Percentiles rank a stretch among this genome's conserved stretches.
These are phyloP conservation scores for Aspergillus neoniger DNA, from an alignment of 2,329 filamentous ascomycete species.

Conservation along the genomic window DNA sequence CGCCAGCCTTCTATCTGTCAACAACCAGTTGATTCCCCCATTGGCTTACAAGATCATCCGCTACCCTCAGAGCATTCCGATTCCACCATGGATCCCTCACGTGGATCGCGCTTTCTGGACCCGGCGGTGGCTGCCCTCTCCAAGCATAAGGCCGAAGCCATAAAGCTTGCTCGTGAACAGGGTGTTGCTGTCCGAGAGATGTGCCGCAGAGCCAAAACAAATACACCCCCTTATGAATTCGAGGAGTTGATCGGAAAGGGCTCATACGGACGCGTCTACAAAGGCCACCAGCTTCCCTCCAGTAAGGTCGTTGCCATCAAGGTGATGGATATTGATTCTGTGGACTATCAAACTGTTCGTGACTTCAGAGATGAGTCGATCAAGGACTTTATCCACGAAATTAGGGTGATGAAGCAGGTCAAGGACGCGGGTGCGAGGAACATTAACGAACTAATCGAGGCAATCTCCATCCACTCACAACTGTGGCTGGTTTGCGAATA, in stretches of 20 bases:
- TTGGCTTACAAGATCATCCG: not conserved
- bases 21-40: not conserved
- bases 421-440: constrained; percentile 64
- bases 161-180: constrained; percentile 50
- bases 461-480: constrained; percentile 64
- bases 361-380: constrained; percentile 53
- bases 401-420: constrained; percentile 62
- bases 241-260: constrained; percentile 56
- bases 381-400: constrained; percentile 62
- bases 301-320: constrained; percentile 53
- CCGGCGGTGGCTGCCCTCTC: constrained; percentile 49
- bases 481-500: constrained; percentile 69
- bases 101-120: constrained; percentile 40
- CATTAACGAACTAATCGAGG: constrained; percentile 65
- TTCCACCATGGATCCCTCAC: constrained; percentile 23
- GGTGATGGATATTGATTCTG: constrained; percentile 52
- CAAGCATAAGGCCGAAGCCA: constrained; percentile 52
- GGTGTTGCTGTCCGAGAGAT: constrained; percentile 48
- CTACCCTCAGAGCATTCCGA: not conserved
- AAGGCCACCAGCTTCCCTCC: constrained; percentile 45
- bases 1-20: not conserved
- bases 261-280: constrained; percentile 54
- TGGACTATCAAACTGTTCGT: constrained; percentile 50
- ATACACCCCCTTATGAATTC: constrained; percentile 51
- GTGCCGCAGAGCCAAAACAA: constrained; percentile 48